phyloP scores from a whole-genome alignment of 2,329 filamentous ascomycete genomes.

The Alternaria consortialis region DNA sequence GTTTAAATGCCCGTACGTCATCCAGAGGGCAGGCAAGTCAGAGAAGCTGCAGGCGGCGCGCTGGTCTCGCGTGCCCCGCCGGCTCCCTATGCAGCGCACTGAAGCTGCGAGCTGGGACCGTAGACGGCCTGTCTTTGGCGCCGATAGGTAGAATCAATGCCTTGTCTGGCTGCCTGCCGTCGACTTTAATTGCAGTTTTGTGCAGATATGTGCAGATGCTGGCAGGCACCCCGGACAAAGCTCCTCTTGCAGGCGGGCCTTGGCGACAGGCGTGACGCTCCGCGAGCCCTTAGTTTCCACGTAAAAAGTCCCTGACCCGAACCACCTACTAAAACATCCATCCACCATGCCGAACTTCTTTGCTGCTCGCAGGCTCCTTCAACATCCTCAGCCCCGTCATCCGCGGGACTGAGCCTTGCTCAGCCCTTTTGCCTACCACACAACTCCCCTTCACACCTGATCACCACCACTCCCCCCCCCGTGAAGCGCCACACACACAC shows the following conservation, averaged over 20 bases:
- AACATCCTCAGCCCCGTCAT: constrained; percentile 59
- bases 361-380: constrained; percentile 53
- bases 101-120: constrained; percentile 5
- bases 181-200: constrained; percentile 9
- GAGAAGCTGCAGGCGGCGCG: constrained; percentile 25
- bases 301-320: constrained; percentile 43
- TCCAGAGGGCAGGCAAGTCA: constrained; percentile 18
- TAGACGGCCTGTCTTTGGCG: constrained; percentile 2
- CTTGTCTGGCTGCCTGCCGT: constrained; percentile 2
- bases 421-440: constrained; percentile 26
- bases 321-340: constrained; percentile 48
- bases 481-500: constrained; percentile 12
- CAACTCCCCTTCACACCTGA: constrained; percentile 39
- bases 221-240: constrained; percentile 22
- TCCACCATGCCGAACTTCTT: constrained; percentile 51
- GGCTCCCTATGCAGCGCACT: constrained; percentile 8
- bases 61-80: constrained; percentile 31
- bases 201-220: constrained; percentile 4
- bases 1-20: constrained; percentile 28
- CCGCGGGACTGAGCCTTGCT: constrained; percentile 58
- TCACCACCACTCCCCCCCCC: constrained; percentile 16
- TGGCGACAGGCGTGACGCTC: constrained; percentile 29
- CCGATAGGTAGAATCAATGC: not conserved
- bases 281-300: constrained; percentile 34
- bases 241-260: constrained; percentile 29